phyloP scores from a whole-genome alignment of 805 yeast species.

The Nakazawaea populi region DNA sequence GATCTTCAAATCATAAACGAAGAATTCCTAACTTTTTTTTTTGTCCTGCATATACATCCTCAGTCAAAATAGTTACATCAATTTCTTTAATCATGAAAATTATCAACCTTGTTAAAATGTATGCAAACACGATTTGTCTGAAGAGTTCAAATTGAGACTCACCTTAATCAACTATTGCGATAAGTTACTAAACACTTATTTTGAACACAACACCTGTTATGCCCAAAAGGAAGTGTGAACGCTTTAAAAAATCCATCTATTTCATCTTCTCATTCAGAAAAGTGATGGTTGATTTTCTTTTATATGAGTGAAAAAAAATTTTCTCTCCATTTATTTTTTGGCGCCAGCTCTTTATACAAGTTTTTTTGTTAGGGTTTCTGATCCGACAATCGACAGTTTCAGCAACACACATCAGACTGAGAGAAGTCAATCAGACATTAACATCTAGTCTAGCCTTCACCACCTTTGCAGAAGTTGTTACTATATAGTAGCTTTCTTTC shows the following conservation, averaged over 20 bases:
- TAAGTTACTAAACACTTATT: background rate
- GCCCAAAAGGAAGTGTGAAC: background rate
- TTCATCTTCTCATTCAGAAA: background rate
- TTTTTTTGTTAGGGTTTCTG: background rate
- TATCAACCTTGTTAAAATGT: background rate
- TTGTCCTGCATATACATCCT: conserved; percentile 78
- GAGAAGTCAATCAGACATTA: no score
- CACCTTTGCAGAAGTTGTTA: no score
- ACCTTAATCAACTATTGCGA: background rate
- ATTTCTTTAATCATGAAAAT: conserved; percentile 23
- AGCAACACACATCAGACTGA: no score
- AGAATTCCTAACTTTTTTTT: conserved; percentile 60
- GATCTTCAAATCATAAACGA: conserved; percentile 53
- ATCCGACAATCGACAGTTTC: no score
- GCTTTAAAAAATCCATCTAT: background rate
- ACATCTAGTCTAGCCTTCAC: no score
- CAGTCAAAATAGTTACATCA: conserved; percentile 37
- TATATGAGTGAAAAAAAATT: background rate
- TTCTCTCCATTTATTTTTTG: background rate
- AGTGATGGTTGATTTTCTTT: background rate
- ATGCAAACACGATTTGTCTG: no score
- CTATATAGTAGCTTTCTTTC: no score
- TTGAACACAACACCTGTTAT: background rate
- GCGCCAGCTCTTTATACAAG: background rate
- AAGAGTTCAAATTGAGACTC: no score